Percentiles rank a stretch among this genome's conserved stretches.
phyloP scores from a whole-genome alignment of 306 rosid genomes.

The Prinsepia uniflora region DNA sequence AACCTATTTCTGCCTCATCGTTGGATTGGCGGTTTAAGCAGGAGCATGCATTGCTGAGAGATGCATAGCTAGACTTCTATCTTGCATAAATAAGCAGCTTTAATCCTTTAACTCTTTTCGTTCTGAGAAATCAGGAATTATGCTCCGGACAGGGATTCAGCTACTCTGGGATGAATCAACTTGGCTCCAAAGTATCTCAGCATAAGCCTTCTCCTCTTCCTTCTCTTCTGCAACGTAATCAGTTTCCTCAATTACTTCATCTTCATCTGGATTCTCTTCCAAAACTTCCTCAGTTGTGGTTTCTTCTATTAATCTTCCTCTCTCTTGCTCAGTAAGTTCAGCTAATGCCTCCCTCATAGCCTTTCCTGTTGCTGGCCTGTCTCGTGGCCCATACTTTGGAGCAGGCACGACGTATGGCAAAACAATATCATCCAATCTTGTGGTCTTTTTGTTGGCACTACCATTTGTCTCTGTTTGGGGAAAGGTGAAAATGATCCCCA shows the following conservation, averaged over 20 bases:
- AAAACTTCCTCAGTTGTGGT: conserved; percentile 23
- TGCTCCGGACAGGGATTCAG: conserved; percentile 14
- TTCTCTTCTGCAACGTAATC: conserved; percentile 50
- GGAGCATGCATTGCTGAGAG: neutral
- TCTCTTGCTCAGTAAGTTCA: conserved; percentile 40
- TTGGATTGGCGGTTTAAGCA: neutral
- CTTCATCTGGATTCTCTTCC: conserved; percentile 59
- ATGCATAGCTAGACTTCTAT: neutral
- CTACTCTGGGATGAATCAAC: conserved; percentile 51
- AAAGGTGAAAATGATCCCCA: conserved; percentile 73
- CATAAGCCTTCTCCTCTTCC: conserved; percentile 78
- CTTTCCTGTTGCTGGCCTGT: conserved; percentile 66
- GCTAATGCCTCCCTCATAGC: conserved; percentile 74
- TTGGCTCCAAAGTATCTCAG: conserved; percentile 66
- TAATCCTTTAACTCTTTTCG: neutral
- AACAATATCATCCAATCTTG: conserved; percentile 51
- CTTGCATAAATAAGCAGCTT: neutral
- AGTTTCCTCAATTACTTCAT: conserved; percentile 47
- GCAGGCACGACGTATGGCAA: conserved; percentile 80
- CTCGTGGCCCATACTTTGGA: conserved; percentile 60
- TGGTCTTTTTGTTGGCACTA: conserved; percentile 20
- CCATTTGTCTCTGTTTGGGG: conserved; percentile 41
- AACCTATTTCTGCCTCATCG: neutral
- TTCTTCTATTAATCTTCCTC: conserved; percentile 35
- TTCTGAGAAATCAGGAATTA: neutral